Conservation (phyloP, 2,329 filamentous ascomycete genomes). For the Talaromyces sp. region DNA sequence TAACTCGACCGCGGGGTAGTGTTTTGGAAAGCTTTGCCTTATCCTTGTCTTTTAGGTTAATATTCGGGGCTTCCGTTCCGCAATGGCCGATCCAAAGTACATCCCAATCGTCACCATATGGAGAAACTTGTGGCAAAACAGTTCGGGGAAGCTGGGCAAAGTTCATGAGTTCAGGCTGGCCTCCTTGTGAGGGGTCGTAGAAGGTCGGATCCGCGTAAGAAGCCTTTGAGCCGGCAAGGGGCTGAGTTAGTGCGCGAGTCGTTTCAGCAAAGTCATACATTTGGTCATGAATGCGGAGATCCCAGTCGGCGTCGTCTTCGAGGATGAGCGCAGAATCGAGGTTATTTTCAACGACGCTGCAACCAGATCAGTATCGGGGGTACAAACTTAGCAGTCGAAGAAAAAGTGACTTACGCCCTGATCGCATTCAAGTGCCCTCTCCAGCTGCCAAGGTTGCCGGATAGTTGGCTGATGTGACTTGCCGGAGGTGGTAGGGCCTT, state of each 20-base stretch:
- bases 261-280: conserved; percentile 35
- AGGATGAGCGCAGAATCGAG: conserved; percentile 48
- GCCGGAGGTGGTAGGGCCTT: conserved; percentile 38
- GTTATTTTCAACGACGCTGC: conserved; percentile 41
- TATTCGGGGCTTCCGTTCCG: conserved; percentile 27
- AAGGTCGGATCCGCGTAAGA: conserved; percentile 11
- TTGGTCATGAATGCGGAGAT: conserved; percentile 47
- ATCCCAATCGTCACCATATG: conserved; percentile 51
- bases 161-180: conserved; percentile 6
- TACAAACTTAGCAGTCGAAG: background rate
- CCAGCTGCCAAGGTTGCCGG: conserved; percentile 37
- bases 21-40: conserved; percentile 22
- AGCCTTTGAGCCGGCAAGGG: conserved; percentile 15
- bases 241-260: conserved; percentile 24
- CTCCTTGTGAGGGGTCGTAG: conserved; percentile 7
- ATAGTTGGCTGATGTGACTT: conserved; percentile 11
- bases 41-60: conserved; percentile 23
- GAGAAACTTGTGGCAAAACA: conserved; percentile 23
- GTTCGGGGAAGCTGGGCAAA: conserved; percentile 10
- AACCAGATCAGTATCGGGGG: background rate
- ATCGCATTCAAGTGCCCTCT: conserved; percentile 36
- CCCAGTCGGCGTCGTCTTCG: conserved; percentile 57
- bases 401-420: conserved; percentile 17
- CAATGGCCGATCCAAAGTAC: conserved; percentile 50
- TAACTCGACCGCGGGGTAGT: conserved; percentile 14